Evolutionary conservation across 371 early-diverging fungal species (phyloP), one percentile per base, ranked within the genome.

Genomic region (Chytridium lagenaria): DNA sequence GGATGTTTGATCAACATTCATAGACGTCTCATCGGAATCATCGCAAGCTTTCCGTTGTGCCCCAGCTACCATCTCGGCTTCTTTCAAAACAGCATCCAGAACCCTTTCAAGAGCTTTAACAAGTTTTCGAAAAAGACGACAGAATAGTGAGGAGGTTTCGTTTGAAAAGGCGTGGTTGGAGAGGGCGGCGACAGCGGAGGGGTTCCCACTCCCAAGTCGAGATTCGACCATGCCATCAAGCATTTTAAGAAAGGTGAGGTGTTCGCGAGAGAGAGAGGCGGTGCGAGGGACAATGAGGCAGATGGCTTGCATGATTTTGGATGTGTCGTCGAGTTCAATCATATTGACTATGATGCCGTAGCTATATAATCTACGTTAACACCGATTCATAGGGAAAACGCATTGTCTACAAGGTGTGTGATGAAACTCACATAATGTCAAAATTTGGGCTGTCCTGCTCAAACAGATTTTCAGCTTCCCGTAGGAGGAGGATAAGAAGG

Each of bases 401-500:
- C 30, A 71, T 55, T 34, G 15, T 34, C 12, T 31, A 39, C n/a
- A 26, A 1, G 16, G 55, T 55, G n/a, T n/a, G n/a, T n/a, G n/a
- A n/a, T n/a, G n/a, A n/a, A n/a, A n/a, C 73, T 36, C 59, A 80
- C 69, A 77, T 72, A 55, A 70, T 70, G 38, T 80, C 80, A 64
- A 77, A 77, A 28, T 71, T 70, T 30, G 70, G 34, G 63, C 57
- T 49, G 19, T 55, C 30, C 55, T 55, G 16, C 30, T 67, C 66
- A 1, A 55, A 66, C 70, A 72, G 59, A 23, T 63, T 30, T 7
- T 50, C 67, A 1, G 71, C 44, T n/a, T 55, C 67, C 22, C 65
- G 69, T 1, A 44, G 34, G 7, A 78, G 50, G 19, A 65, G 26
- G 38, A 55, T 70, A 38, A 68, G 44, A 15, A 81, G 44, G 33